Percentiles rank a stretch among this genome's conserved stretches.
Conservation (phyloP, 225 moss, liverwort and hornwort genomes). For the Physcomitrellopsis africana region DNA sequence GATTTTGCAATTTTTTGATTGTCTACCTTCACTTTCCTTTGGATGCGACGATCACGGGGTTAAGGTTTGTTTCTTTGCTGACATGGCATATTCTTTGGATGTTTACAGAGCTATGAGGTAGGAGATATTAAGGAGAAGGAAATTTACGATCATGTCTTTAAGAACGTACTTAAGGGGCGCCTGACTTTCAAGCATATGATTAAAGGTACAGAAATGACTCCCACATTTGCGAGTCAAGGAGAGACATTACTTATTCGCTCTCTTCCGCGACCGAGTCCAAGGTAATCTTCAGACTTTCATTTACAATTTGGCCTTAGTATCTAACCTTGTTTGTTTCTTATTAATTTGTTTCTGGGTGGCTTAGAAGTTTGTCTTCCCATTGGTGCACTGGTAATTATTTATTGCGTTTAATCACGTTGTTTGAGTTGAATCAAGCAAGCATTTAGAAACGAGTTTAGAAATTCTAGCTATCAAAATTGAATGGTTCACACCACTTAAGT, state of each 20-base stretch:
- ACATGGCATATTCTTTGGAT: slow-evolving; percentile 9
- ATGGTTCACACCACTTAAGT: too few species aligned
- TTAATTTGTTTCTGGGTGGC: too few species aligned
- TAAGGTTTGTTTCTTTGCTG: background rate
- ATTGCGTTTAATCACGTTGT: too few species aligned
- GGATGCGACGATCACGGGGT: too few species aligned
- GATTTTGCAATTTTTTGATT: too few species aligned
- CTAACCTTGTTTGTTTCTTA: too few species aligned
- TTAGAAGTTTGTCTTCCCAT: too few species aligned
- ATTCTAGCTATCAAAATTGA: too few species aligned
- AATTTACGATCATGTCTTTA: slow-evolving; percentile 76
- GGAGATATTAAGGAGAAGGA: slow-evolving; percentile 90
- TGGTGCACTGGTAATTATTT: too few species aligned
- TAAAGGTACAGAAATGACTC: slow-evolving; percentile 94
- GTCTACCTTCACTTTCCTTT: too few species aligned
- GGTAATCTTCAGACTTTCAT: slow-evolving; percentile 38
- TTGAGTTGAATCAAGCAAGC: too few species aligned
- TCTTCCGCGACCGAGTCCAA: slow-evolving; percentile 79
- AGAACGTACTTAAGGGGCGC: slow-evolving; percentile 77
- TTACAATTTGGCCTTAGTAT: background rate
- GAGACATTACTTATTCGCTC: slow-evolving; percentile 90
- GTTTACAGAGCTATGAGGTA: slow-evolving; percentile 52
- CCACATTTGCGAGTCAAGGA: slow-evolving; percentile 89
- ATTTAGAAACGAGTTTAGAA: too few species aligned
- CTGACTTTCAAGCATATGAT: slow-evolving; percentile 85